Percentiles rank a stretch among this genome's conserved stretches.
Evolutionary conservation across 2,329 filamentous ascomycete genomes (phyloP).

Genomic region (Diplodia corticola): DNA sequence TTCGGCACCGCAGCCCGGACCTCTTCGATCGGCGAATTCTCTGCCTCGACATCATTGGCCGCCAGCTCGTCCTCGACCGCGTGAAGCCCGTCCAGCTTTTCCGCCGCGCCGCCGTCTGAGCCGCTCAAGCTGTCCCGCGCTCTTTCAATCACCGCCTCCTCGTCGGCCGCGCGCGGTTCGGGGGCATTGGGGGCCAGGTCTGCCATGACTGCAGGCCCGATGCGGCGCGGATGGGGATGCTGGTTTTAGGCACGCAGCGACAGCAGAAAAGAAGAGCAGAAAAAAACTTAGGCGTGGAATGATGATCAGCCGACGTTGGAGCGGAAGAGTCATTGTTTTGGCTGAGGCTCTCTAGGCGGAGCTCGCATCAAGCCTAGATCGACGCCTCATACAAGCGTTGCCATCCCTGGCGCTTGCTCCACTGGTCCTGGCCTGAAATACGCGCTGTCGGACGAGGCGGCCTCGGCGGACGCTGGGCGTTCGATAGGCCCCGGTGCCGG

Average conservation of each 20-base stretch:
- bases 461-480: neutral
- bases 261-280: neutral
- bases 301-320: constrained; percentile 16
- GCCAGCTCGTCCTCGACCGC: constrained; percentile 10
- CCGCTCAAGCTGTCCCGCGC: constrained; percentile 8
- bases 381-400: neutral
- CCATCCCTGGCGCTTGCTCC: constrained; percentile 6
- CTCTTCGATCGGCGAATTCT: constrained; percentile 17
- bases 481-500: neutral
- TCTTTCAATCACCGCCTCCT: constrained; percentile 1
- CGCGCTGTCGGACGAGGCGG: neutral
- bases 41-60: constrained; percentile 13
- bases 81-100: constrained; percentile 2
- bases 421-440: neutral
- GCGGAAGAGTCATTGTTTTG: constrained; percentile 15
- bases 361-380: constrained; percentile 1
- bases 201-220: constrained; percentile 1
- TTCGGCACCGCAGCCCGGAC: constrained; percentile 39
- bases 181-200: neutral
- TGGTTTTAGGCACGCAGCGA: neutral
- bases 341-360: neutral
- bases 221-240: neutral
- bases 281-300: constrained; percentile 9
- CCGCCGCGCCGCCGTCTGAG: neutral
- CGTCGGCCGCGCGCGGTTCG: neutral